A percentile compares a stretch with the other conserved stretches of the same genome.
phyloP scores from a whole-genome alignment of 164 flowering plant species.

The Macadamia tetraphylla region DNA sequence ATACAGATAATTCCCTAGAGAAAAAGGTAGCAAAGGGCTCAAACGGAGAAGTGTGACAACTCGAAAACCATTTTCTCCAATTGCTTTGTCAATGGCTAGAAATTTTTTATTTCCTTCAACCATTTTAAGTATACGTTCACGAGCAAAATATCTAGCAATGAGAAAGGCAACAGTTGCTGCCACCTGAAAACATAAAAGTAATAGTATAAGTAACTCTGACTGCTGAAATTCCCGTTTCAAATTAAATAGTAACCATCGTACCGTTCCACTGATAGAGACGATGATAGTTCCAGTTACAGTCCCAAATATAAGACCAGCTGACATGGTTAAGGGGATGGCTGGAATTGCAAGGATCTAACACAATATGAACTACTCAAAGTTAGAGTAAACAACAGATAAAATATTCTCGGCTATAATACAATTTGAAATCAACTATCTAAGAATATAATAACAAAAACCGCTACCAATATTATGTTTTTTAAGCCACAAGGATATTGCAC shows the following conservation, averaged over 20 bases:
- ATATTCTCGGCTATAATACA: not conserved
- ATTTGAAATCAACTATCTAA: not conserved
- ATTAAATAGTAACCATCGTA: slow-evolving; percentile 30
- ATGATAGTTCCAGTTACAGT: slow-evolving; percentile 70
- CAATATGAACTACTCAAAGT: slow-evolving; percentile 2
- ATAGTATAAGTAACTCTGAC: not conserved
- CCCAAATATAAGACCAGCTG: slow-evolving; percentile 97
- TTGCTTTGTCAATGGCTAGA: slow-evolving; percentile 96
- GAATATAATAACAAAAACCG: not conserved
- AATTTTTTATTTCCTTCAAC: slow-evolving; percentile 97
- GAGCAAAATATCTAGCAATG: slow-evolving; percentile 98
- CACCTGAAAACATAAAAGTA: slow-evolving; percentile 42
- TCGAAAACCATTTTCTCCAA: slow-evolving; percentile 95
- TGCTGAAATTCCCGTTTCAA: not conserved
- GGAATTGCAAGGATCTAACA: slow-evolving; percentile 91
- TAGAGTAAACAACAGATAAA: slow-evolving; percentile 1
- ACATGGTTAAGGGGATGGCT: slow-evolving; percentile 96
- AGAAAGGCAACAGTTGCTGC: slow-evolving; percentile 96
- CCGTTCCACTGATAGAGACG: slow-evolving; percentile 97
- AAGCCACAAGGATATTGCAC: not conserved
- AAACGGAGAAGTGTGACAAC: slow-evolving; percentile 93
- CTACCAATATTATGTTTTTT: not conserved
- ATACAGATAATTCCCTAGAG: slow-evolving; percentile 90
- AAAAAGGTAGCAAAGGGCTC: slow-evolving; percentile 97
- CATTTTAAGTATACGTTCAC: slow-evolving; percentile 90